phyloP scores from a whole-genome alignment of 2,329 filamentous ascomycete genomes.

The Penicillium griseofulvum region DNA sequence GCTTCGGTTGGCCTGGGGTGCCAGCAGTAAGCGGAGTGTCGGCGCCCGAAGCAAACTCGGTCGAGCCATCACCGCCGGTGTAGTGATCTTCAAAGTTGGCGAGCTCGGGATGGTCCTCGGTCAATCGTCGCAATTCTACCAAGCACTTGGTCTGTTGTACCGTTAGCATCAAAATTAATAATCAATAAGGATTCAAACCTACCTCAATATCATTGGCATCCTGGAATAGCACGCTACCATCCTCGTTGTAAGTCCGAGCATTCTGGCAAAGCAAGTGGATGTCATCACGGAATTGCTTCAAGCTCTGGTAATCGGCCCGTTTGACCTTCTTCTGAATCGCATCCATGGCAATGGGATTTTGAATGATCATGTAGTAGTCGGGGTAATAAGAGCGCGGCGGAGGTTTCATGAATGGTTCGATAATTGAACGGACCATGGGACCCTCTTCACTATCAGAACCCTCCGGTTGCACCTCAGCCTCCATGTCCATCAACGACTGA shows the following conservation, averaged over 20 bases:
- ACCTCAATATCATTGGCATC: slow-evolving; percentile 94
- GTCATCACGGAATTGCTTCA: slow-evolving; percentile 78
- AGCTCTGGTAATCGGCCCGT: slow-evolving; percentile 82
- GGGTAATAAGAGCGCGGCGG: slow-evolving; percentile 86
- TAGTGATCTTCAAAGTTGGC: slow-evolving; percentile 55
- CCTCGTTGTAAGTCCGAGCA: slow-evolving; percentile 94
- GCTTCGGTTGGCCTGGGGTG: slow-evolving; percentile 57
- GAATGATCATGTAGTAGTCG: slow-evolving; percentile 93
- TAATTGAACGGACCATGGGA: slow-evolving; percentile 70
- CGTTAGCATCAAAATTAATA: neutral
- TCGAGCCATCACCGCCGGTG: slow-evolving; percentile 52
- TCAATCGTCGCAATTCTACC: slow-evolving; percentile 54
- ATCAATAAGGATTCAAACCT: slow-evolving; percentile 38
- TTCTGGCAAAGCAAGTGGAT: slow-evolving; percentile 83
- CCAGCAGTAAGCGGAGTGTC: slow-evolving; percentile 63
- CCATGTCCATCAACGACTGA: slow-evolving; percentile 77
- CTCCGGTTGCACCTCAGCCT: slow-evolving; percentile 64
- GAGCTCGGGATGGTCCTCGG: slow-evolving; percentile 55
- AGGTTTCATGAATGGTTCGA: slow-evolving; percentile 89
- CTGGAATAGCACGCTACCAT: slow-evolving; percentile 84
- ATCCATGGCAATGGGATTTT: slow-evolving; percentile 92
- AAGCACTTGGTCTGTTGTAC: slow-evolving; percentile 48
- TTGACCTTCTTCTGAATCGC: slow-evolving; percentile 94
- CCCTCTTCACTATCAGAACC: slow-evolving; percentile 54
- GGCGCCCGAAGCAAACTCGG: slow-evolving; percentile 47